Evolutionary conservation across 1,284 basidiomycete species (phyloP).

Genomic region (Paramarasmius palmivorus): DNA sequence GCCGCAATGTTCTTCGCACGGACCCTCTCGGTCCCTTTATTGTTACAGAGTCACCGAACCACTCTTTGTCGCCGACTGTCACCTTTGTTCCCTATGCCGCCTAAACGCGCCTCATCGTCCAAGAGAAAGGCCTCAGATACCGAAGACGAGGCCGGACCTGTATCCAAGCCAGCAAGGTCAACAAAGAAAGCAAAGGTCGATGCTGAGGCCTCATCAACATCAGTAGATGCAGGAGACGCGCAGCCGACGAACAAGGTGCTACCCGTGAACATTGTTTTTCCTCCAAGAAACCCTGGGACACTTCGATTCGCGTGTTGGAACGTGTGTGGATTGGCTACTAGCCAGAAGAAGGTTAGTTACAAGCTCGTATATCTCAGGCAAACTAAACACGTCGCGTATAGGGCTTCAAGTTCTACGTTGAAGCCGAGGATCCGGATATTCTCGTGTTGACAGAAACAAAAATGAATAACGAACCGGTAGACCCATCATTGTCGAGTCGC

Average conservation of each 20-base stretch:
- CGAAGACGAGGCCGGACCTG: constrained; percentile 20
- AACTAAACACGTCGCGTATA: constrained; percentile 29
- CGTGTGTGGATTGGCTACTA: constrained; percentile 67
- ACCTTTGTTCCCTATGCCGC: constrained; percentile 28
- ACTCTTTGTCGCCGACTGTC: not conserved
- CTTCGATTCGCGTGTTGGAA: constrained; percentile 76
- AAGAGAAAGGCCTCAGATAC: constrained; percentile 32
- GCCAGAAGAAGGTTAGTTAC: constrained; percentile 64
- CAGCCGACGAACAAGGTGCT: constrained; percentile 76
- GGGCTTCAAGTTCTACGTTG: constrained; percentile 80
- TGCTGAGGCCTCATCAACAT: not conserved
- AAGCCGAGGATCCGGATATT: constrained; percentile 82
- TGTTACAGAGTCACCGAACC: too few relatives aligned
- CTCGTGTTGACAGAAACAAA: constrained; percentile 84
- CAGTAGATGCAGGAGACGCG: constrained; percentile 13
- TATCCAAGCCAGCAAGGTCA: constrained; percentile 20
- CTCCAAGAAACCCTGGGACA: constrained; percentile 45
- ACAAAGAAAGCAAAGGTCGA: constrained; percentile 28
- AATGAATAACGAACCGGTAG: constrained; percentile 65
- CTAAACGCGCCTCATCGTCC: constrained; percentile 29
- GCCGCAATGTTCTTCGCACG: constrained; percentile 9
- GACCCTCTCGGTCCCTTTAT: not conserved
- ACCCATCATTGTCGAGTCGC: constrained; percentile 52
- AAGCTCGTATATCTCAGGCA: not conserved
- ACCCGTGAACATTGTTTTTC: constrained; percentile 63